Evolutionary conservation across 768 basidiomycete genomes (phyloP).

Genomic region (Agrocybe pediades): DNA sequence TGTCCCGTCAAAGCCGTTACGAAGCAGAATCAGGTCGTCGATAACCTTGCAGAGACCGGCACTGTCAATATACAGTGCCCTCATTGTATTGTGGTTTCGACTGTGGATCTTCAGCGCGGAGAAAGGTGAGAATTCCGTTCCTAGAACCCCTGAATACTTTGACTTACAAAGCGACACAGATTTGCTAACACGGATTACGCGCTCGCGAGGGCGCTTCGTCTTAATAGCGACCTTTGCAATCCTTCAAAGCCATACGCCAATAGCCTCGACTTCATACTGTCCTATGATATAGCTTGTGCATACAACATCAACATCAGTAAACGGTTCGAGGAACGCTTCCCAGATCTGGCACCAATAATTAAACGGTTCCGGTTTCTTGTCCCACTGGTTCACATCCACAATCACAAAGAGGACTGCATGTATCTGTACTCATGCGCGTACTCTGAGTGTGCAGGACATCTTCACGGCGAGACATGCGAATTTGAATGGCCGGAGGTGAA

Average conservation of each 20-base stretch:
- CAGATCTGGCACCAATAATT: slow-evolving; percentile 10
- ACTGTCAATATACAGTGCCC: slow-evolving; percentile 26
- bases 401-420: slow-evolving; percentile 27
- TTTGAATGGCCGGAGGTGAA: slow-evolving; percentile 25
- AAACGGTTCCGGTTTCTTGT: slow-evolving; percentile 15
- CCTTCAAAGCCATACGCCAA: not conserved
- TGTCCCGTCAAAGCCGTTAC: slow-evolving; percentile 22
- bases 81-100: slow-evolving; percentile 22
- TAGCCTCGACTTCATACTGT: slow-evolving; percentile 4
- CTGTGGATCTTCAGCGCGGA: slow-evolving; percentile 28
- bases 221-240: no score
- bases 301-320: slow-evolving; percentile 17
- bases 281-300: slow-evolving; percentile 29
- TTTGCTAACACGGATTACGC: slow-evolving; percentile 23
- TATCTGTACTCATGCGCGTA: slow-evolving; percentile 26
- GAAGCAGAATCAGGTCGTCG: slow-evolving; percentile 26
- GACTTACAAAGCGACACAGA: slow-evolving; percentile 11
- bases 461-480: slow-evolving; percentile 32
- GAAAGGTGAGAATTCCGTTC: slow-evolving; percentile 20
- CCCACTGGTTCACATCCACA: slow-evolving; percentile 25
- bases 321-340: slow-evolving; percentile 15
- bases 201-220: slow-evolving; percentile 14
- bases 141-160: not conserved
- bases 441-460: slow-evolving; percentile 17
- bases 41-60: slow-evolving; percentile 24